Evolutionary conservation across 768 basidiomycete species (phyloP), one percentile per base, ranked within the genome.

Genomic region (Amanita molliuscula): DNA sequence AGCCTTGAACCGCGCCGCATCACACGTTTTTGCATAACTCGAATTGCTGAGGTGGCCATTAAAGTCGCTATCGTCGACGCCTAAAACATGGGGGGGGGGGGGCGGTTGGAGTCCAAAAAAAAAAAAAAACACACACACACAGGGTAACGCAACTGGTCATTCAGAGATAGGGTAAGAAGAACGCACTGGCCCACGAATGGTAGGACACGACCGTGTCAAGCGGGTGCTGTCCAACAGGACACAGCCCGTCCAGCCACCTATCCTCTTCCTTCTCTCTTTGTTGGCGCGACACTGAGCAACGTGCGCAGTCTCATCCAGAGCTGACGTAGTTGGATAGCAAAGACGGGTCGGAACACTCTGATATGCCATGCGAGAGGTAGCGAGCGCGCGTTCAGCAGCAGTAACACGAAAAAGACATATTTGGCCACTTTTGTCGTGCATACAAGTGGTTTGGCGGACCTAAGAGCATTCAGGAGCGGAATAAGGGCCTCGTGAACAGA

Each of bases 31-130:
- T 3, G 84, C 76, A 54, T 90, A 91, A 47, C 78, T 82, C 0
- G 87, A 88, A 59, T 91, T 91, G 61, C 84, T 88, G 51, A 90
- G 69, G 58, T 91, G 88, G 10, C 74, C 61, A 59, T 85, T 79
- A 57, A 81, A 81, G 62, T 91, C 88, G 37, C 75, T 73, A 38
- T 89, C 88, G 54, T 89, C 86, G 6, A 81, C 56, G 84, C 84
- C 45, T 47, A 25, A 10, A n/a, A 33, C 20, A 13, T 3, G 21
- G 16, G 8, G 15, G 7, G 18, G 11, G 21, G 16, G 8, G 15
- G 7, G 7, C 3, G 21, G n/a, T n/a, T 18, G 3, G 9, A 7
- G 44, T 44, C 44, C n/a, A n/a, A n/a, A 45, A 45, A 1, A 31
- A 31, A 31, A 31, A 31, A 9, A 28, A 28, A 28, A 28, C 11